Base-by-base conservation (phyloP, 306 rosid genomes). In the Rosa lucieae region DNA sequence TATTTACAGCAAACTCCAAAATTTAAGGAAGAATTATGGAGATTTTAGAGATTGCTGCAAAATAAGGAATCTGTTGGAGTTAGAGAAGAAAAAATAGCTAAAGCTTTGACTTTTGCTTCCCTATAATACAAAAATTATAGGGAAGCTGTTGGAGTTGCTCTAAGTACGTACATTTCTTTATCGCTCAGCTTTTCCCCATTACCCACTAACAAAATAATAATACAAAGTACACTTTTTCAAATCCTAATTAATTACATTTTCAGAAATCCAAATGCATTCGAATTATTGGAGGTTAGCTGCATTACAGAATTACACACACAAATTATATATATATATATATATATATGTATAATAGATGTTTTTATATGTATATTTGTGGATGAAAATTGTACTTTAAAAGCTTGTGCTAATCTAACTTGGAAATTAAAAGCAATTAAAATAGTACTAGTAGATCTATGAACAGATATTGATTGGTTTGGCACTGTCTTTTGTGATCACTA, bases 141-240 rank as follows among this genome's bases (percentile, higher is more conserved):
- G n/a, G n/a, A n/a, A n/a, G n/a, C n/a, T n/a, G n/a, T n/a, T n/a
- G n/a, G n/a, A n/a, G n/a, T n/a, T n/a, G n/a, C n/a, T n/a, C n/a
- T n/a, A 59, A 59, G 37, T 59, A 29, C 14, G 40, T 61, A 61
- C 67, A 11, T 53, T 55, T 53, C 35, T 74, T 74, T 21, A 37
- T 29, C 0, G 15, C 12, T 47, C 78, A 74, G 63, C 55, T 35
- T 58, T 58, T 23, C 69, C 43, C 69, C 69, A 42, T 42, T 58
- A 11, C 56, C 78, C 70, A 59, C 78, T 59, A 15, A 75, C 78
- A 44, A 59, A 75, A 75, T 61, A 74, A 75, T 18, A 26, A 59
- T 75, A 44, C 78, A 75, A 61, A 43, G 44, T 10, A 44, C 17
- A 43, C 42, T 40, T 4, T 43, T 39, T 40, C 11, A 20, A 42